Conservation (phyloP, 768 basidiomycete species). For the Coprinopsis strossmayeri region DNA sequence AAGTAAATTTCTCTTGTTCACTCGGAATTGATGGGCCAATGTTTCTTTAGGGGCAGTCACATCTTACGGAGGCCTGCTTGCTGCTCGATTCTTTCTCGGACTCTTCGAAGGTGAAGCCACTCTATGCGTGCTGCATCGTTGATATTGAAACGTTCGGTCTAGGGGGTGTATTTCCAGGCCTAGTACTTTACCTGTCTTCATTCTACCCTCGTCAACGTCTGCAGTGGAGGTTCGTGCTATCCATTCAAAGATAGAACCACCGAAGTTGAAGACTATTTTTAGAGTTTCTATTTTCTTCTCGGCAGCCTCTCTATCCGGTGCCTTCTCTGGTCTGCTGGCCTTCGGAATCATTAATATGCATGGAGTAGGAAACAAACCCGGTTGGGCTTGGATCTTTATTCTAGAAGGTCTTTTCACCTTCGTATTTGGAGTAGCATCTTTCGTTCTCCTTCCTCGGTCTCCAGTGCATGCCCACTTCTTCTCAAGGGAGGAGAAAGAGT, state of each 20-base stretch:
- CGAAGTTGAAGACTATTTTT: conserved; percentile 30
- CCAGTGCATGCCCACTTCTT: conserved; percentile 42
- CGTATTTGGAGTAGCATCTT: conserved; percentile 45
- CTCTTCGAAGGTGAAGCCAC: conserved; percentile 34
- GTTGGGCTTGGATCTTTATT: conserved; percentile 69
- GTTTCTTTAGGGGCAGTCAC: conserved; percentile 35
- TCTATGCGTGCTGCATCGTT: background rate
- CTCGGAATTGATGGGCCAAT: background rate
- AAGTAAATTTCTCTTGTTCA: conserved; percentile 3
- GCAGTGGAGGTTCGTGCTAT: conserved; percentile 34
- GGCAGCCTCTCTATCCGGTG: conserved; percentile 51
- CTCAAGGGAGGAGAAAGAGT: conserved; percentile 39
- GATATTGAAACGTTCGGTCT: background rate
- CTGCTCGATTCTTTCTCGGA: conserved; percentile 46
- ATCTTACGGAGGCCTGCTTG: conserved; percentile 37
- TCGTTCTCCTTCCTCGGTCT: conserved; percentile 35
- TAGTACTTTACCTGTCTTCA: conserved; percentile 50
- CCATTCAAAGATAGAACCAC: too few species aligned
- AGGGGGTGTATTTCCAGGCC: conserved; percentile 55
- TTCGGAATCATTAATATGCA: conserved; percentile 60
- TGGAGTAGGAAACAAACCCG: conserved; percentile 43
- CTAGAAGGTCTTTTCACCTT: conserved; percentile 63
- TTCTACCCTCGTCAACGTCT: conserved; percentile 48
- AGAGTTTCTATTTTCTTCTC: conserved; percentile 45
- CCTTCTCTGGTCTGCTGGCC: conserved; percentile 66